Base-by-base conservation (phyloP, 1,284 basidiomycete species). In the Rhodotorula sp. region DNA sequence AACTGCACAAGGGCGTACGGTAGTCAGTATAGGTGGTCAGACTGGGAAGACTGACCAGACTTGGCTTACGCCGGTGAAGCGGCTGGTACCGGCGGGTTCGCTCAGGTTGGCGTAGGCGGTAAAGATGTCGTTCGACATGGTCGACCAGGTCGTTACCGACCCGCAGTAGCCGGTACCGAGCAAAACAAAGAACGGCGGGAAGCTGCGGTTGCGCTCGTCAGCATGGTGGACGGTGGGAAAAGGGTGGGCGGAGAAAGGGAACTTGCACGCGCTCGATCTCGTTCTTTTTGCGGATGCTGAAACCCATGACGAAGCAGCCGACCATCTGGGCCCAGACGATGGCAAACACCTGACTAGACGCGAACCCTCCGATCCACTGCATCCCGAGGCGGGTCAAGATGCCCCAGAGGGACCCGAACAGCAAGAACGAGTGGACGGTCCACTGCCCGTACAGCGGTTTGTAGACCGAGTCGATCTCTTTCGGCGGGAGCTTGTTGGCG, bases 111-210 rank as follows among this genome's bases (percentile, higher is more conserved):
- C 85, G 86, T 94, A 99, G 0, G 93, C 90, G 62, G 86, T 82
- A 79, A 95, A 99, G 1, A 93, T 83, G 73, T 93, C 90, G 14
- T 93, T 79, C 81, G 97, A 93, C 95, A 97, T 99, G 23, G 89
- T 87, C 6, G 94, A 97, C 82, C 98, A 99, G 0, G 95, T 98
- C 6, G 97, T 99, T 75, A 97, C 83, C 7, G 92, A 95, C 2
- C 95, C 97, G 79, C 95, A 98, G 80, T 97, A 92, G 6, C 95
- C 95, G 57, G 95, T 97, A 0, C 93, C 92, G 26, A 95, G 80
- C 55, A 91, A 93, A 7, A 90, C 91, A 80, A 93, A 95, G 14
- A 95, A 78, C 1, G 94, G 92, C 0, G 88, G 88, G 81, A 95
- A 94, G 74, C 93, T 95, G 64, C 5, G 19, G 3, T 34, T 34